Evolutionary conservation across 257 asterid species (phyloP), one percentile per base, ranked within the genome.

Genomic region (Nicotiana tabacum): DNA sequence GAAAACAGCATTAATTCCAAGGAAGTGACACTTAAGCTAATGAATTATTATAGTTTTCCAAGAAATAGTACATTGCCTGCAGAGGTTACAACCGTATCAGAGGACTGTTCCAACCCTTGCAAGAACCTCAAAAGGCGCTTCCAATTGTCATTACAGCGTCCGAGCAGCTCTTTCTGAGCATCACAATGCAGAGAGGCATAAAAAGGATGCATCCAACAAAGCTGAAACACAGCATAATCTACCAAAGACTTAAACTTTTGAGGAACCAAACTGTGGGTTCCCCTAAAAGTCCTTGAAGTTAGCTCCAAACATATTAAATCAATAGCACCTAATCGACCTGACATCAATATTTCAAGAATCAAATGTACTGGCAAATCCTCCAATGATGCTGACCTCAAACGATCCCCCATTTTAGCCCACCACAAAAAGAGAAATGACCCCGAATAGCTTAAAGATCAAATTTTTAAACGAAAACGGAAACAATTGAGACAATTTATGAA

Each of bases 321-420:
- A 37, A 83, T 86, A 16, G 91, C 93, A 64, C 89, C 89, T 83
- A 94, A 88, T 64, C 92, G 80, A 55, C 96, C 94, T n/a, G 88
- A 90, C 24, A 89, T 82, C 90, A 94, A 74, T 77, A 94, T 92
- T 74, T 94, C 95, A 61, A 94, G 93, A 84, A 92, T 80, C 78
- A 94, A 78, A 89, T 94, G 97, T 82, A 81, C 83, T 24, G 98
- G 98, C 87, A 94, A 86, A 84, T 94, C 97, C 32, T 92, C 97
- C 85, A 94, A 84, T 13, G 82, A 69, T 77, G 83, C 78, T 64
- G 89, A 82, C 87, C 87, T 87, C 10, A 88, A 84, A 48, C 90
- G 85, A 87, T 90, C 96, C 89, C 89, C 96, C 96, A 91, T 91
- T 82, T 85, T 58, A 30, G 11, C 46, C 27, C 43, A 37, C 46